These are phyloP conservation scores for Colletotrichum lentis DNA, from an alignment of 2,329 filamentous ascomycete species.

Conservation along the genomic window DNA sequence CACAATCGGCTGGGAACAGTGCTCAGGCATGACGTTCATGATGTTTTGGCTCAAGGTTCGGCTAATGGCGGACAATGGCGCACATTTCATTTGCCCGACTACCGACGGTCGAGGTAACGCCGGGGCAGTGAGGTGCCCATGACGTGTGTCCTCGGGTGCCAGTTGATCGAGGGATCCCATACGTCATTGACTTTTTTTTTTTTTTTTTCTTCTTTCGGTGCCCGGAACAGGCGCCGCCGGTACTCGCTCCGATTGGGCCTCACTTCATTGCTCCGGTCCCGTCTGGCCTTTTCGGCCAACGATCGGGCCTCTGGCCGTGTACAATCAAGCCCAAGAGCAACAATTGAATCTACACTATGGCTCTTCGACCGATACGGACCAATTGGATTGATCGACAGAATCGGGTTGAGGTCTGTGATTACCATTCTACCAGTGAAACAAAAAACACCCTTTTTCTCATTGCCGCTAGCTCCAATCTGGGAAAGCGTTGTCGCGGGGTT, in stretches of 20 bases:
- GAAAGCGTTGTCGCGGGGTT: not conserved
- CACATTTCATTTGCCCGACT: too few species aligned
- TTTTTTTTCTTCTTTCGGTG: too few species aligned
- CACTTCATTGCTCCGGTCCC: too few species aligned
- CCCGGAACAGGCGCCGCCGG: not conserved
- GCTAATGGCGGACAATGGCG: not conserved
- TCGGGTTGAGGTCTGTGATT: not conserved
- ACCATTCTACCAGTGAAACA: not conserved
- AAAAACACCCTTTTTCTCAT: too few species aligned
- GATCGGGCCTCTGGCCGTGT: too few species aligned
- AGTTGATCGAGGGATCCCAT: not conserved
- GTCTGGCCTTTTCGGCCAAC: not conserved
- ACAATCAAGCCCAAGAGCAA: not conserved
- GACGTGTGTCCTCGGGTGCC: not conserved
- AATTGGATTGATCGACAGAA: too few species aligned
- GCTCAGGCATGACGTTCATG: not conserved
- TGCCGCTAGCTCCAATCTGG: not conserved
- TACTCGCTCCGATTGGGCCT: not conserved
- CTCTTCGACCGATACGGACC: too few species aligned
- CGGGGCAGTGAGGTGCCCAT: not conserved
- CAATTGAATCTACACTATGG: too few species aligned
- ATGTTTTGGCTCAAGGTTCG: not conserved
- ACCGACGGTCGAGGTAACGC: not conserved
- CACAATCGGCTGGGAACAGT: not conserved
- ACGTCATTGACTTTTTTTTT: slow-evolving; percentile 20